phyloP scores from a whole-genome alignment of 2,329 filamentous ascomycete species.

The Diaporthe helianthi region DNA sequence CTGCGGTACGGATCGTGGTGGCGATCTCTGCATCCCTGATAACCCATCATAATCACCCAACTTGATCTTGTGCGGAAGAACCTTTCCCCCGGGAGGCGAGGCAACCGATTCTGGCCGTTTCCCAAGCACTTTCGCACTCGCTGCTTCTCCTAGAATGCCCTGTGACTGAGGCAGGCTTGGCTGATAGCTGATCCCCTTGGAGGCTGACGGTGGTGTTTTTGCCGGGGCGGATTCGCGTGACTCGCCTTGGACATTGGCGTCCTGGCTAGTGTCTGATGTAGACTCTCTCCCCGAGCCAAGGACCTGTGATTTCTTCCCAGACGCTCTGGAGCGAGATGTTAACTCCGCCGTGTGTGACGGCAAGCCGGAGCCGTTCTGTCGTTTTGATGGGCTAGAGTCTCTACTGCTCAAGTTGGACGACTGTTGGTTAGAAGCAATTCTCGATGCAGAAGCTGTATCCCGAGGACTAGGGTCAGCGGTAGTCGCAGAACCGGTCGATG shows the following conservation, averaged over 20 bases:
- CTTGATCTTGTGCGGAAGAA: not conserved
- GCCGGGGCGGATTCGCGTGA: not conserved
- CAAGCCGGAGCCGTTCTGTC: slow-evolving; percentile 27
- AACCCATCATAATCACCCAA: slow-evolving; percentile 13
- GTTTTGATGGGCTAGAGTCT: slow-evolving; percentile 10
- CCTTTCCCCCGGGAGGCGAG: not conserved
- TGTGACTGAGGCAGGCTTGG: not conserved
- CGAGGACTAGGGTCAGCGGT: slow-evolving; percentile 40
- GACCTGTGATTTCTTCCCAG: slow-evolving; percentile 53
- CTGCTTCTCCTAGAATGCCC: not conserved
- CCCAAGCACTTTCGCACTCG: slow-evolving; percentile 12
- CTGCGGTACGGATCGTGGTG: slow-evolving; percentile 16
- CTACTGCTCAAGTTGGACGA: slow-evolving; percentile 14
- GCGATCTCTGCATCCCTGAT: slow-evolving; percentile 1
- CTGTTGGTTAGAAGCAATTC: not conserved
- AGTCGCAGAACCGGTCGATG: slow-evolving; percentile 45
- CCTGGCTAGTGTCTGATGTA: slow-evolving; percentile 7
- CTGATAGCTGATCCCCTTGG: not conserved
- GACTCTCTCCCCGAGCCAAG: not conserved
- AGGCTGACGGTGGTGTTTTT: not conserved
- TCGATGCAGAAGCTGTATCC: slow-evolving; percentile 41
- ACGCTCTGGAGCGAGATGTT: slow-evolving; percentile 52
- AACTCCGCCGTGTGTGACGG: slow-evolving; percentile 29
- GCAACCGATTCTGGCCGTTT: slow-evolving; percentile 9
- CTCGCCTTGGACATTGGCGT: not conserved